Evolutionary conservation across 345 rosid species (phyloP).

Genomic region (Kandelia obovata): DNA sequence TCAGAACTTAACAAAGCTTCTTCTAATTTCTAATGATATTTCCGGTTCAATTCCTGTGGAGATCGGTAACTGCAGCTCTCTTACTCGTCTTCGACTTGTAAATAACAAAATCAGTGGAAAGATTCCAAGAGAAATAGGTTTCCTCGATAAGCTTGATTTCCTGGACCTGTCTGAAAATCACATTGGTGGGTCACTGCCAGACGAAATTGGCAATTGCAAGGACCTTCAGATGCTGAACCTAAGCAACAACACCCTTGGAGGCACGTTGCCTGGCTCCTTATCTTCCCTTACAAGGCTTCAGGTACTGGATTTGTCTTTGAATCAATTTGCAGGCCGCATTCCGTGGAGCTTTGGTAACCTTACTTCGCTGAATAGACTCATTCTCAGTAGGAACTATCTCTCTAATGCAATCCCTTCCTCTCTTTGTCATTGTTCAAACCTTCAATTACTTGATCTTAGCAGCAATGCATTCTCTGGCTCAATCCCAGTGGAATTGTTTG

Average conservation of each 20-base stretch:
- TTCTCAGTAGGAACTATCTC: conserved; percentile 56
- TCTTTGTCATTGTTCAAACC: conserved; percentile 65
- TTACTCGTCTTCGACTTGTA: conserved; percentile 70
- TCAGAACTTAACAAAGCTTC: conserved; percentile 68
- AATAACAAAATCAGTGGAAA: conserved; percentile 60
- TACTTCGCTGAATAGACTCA: conserved; percentile 57
- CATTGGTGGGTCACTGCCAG: conserved; percentile 57
- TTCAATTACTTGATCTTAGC: conserved; percentile 86
- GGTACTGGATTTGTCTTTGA: conserved; percentile 67
- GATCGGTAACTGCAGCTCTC: conserved; percentile 70
- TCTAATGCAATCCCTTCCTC: conserved; percentile 69
- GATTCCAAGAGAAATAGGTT: conserved; percentile 67
- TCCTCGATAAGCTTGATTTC: conserved; percentile 56
- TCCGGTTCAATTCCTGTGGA: conserved; percentile 64
- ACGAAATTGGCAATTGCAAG: conserved; percentile 65
- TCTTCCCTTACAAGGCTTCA: conserved; percentile 69
- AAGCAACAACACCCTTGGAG: conserved; percentile 64
- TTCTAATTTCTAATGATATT: conserved; percentile 63
- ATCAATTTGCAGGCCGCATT: conserved; percentile 53
- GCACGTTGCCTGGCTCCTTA: conserved; percentile 57
- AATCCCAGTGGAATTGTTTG: conserved; percentile 68
- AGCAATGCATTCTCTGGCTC: conserved; percentile 65
- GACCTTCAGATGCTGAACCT: conserved; percentile 81
- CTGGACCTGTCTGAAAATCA: conserved; percentile 73
- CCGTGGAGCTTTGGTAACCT: conserved; percentile 70